Conservation (phyloP, 257 asterid genomes). For the Solanum clarkiae region DNA sequence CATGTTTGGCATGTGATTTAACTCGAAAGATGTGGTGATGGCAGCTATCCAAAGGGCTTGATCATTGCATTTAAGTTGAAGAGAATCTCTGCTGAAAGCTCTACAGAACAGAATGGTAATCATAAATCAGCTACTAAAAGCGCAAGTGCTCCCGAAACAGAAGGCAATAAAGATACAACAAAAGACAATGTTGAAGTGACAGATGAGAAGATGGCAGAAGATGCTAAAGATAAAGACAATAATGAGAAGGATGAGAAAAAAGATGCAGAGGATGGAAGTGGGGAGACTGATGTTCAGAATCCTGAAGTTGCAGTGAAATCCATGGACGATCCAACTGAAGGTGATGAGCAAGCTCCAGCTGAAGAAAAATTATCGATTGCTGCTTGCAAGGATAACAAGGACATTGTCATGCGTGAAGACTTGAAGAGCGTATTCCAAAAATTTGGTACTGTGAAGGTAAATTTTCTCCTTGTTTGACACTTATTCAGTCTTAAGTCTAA, state of each 20-base stretch:
- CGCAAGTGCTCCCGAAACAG: constrained; percentile 21
- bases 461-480: neutral
- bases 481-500: neutral
- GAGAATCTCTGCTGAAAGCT: constrained; percentile 31
- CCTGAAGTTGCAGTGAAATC: constrained; percentile 33
- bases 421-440: constrained; percentile 49
- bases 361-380: constrained; percentile 25
- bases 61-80: constrained; percentile 72
- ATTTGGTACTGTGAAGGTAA: constrained; percentile 84
- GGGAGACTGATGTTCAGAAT: constrained; percentile 22
- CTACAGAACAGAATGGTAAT: constrained; percentile 30
- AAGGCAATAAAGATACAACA: constrained; percentile 20
- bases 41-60: constrained; percentile 85
- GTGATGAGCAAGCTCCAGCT: constrained; percentile 23
- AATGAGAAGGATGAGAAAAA: neutral
- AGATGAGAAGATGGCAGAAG: constrained; percentile 11
- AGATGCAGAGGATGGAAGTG: constrained; percentile 6
- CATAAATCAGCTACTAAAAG: constrained; percentile 11
- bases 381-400: constrained; percentile 50
- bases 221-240: neutral
- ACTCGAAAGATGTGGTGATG: constrained; percentile 3
- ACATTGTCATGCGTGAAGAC: constrained; percentile 85
- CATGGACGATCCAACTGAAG: constrained; percentile 12
- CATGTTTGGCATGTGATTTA: neutral
- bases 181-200: constrained; percentile 18